Evolutionary conservation across 805 yeast genomes (phyloP), one percentile per base, ranked within the genome.

Genomic region (Cyberlindnera samutprakarnensis): DNA sequence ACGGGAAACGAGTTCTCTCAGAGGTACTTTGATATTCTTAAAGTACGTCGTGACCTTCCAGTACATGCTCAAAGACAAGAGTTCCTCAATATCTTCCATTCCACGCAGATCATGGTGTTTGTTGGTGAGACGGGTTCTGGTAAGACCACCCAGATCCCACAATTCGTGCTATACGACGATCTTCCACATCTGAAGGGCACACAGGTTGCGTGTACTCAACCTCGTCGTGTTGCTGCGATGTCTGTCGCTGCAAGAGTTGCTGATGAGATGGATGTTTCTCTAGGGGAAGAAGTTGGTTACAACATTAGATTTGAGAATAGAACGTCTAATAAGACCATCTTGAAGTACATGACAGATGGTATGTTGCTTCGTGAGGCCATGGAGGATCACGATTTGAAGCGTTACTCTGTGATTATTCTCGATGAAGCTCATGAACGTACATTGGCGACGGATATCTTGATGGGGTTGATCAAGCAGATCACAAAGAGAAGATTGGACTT

Each of bases 111-210:
- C 54, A 82, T 92, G 94, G 97, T 90, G 23, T 86, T 92, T 59
- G 97, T 92, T 32, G 98, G 98, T 66, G 98, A 90, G 57, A 90
- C 98, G 5, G 98, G 98, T 64, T 86, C 96, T 19, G 98, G 98
- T 73, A 90, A 90, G 60, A 90, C 97, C 17, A 90, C 98, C 1
- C 98, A 90, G 63, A 88, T 90, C 42, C 97, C 98, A 4, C 98
- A 90, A 61, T 92, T 88, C 60, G 96, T 90, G 15, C 46, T 65
- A 7, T 86, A 74, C 49, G 96, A 92, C 55, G 97, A 88, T 47
- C 72, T 90, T 71, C 95, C 96, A 13, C 95, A 86, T 50, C 64
- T 86, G 44, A 62, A 63, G 32, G 88, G 90, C 5, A 77, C 77
- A 12, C 90, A 79, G 60, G 90, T 90, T 33, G 97, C 96, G 1